These are phyloP conservation scores for Neodidymelliopsis sp. DNA, from an alignment of 2,329 filamentous ascomycete genomes.

Conservation along the genomic window DNA sequence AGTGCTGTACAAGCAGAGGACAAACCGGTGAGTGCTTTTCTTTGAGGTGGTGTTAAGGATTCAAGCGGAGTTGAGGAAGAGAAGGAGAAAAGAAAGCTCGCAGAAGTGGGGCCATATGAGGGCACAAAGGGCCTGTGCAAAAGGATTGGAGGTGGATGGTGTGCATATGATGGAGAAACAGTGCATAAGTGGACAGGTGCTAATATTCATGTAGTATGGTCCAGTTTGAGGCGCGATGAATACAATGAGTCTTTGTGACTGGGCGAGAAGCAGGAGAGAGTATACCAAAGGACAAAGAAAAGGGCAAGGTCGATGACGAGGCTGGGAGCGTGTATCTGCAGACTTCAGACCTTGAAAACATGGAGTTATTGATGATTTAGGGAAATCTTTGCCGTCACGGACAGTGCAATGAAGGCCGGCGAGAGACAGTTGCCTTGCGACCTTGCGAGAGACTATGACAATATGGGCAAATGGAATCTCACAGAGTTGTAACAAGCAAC, in stretches of 20 bases:
- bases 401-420: not conserved
- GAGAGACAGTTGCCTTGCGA: no score
- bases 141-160: not conserved
- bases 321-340: no score
- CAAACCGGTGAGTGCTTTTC: slow-evolving; percentile 78
- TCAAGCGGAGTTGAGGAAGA: not conserved
- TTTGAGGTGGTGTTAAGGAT: not conserved
- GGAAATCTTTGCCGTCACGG: not conserved
- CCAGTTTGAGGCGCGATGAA: slow-evolving; percentile 91
- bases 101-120: not conserved
- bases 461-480: not conserved
- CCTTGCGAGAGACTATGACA: no score
- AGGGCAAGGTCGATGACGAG: no score
- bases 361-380: slow-evolving; percentile 15
- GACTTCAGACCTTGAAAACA: not conserved
- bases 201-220: slow-evolving; percentile 72
- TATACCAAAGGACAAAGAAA: no score
- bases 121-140: not conserved
- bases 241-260: not conserved
- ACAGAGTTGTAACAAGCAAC: not conserved
- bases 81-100: not conserved
- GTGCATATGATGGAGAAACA: not conserved
- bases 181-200: slow-evolving; percentile 7
- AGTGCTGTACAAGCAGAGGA: slow-evolving; percentile 96
- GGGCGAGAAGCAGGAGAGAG: no score